Evolutionary conservation across 1,284 basidiomycete species (phyloP).

Genomic region (Ganoderma lucidum): DNA sequence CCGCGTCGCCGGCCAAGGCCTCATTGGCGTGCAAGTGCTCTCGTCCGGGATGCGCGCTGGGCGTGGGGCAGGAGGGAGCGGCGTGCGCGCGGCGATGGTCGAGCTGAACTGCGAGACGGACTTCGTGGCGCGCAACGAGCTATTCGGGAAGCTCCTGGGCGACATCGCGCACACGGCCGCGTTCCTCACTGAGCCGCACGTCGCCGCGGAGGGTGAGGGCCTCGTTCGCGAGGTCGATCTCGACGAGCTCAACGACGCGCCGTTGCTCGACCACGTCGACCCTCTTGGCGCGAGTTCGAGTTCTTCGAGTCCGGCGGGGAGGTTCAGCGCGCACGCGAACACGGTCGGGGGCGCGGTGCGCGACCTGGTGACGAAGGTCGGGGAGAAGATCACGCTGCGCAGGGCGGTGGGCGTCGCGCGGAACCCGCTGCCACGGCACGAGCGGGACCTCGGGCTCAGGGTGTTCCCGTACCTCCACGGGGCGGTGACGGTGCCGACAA

Average conservation of each 20-base stretch:
- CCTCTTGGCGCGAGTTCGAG: slow-evolving; percentile 40
- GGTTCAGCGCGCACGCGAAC: slow-evolving; percentile 14
- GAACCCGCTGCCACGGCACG: slow-evolving; percentile 53
- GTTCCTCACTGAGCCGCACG: slow-evolving; percentile 68
- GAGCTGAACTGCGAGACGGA: slow-evolving; percentile 98
- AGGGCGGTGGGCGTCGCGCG: slow-evolving; percentile 80
- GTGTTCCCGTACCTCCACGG: slow-evolving; percentile 87
- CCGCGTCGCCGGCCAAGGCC: slow-evolving; percentile 79
- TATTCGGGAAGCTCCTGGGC: slow-evolving; percentile 81
- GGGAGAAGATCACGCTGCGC: slow-evolving; percentile 88
- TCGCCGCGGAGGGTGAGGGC: slow-evolving; percentile 39
- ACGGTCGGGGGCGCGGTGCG: slow-evolving; percentile 83
- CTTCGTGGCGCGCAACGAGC: slow-evolving; percentile 90
- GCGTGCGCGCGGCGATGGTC: slow-evolving; percentile 83
- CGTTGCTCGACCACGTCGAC: slow-evolving; percentile 63
- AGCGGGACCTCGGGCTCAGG: slow-evolving; percentile 59
- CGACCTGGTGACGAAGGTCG: slow-evolving; percentile 84
- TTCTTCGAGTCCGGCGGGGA: slow-evolving; percentile 7
- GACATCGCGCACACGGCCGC: slow-evolving; percentile 91
- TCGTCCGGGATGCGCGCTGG: slow-evolving; percentile 55
- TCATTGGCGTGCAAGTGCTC: slow-evolving; percentile 81
- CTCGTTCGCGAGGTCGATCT: slow-evolving; percentile 54
- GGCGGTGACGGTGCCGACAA: slow-evolving; percentile 39
- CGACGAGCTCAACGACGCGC: slow-evolving; percentile 70
- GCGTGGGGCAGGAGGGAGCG: slow-evolving; percentile 46